Evolutionary conservation across 202 grass and related monocot genomes (phyloP), one percentile per base, ranked within the genome.

Genomic region (Schoenoplectus triqueter): DNA sequence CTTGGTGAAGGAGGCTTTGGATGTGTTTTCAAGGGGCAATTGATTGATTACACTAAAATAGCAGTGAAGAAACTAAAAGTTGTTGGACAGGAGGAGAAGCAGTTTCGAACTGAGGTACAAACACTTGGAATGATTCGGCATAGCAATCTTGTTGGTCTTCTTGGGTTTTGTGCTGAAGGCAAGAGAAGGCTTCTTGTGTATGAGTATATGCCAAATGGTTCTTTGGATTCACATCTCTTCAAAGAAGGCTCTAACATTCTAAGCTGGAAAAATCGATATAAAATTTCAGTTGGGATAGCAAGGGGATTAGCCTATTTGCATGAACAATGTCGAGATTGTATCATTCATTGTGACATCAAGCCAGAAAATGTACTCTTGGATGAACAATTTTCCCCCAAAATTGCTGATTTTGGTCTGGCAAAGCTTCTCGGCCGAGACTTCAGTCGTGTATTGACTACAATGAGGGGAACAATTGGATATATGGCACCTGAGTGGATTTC

Each of bases 371-470:
- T 86, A 67, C 80, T 89, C 1, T 11, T 89, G 0, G 71, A 89
- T 86, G 69, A 46, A 5, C 13, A 60, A 4, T 86, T 86, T 6
- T 48, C 18, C 17, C 46, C 88, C 0, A 89, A 86, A 76, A 78
- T 89, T 15, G 84, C 84, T 4, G 88, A 89, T 69, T 89, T 89
- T 83, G 84, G 88, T 19, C 83, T 86, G 88, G 88, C 88, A 9
- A 89, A 89, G 45, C 88, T 89, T 80, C 59, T 86, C 31, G 70
- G 66, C 7, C 44, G 50, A 10, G 84, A 89, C 13, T 77, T 82
- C 21, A 89, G 50, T 51, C 41, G 18, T 2, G 88, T 21, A 2
- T 56, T 86, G 31, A 89, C 84, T 2, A 89, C 79, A 5, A 86
- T 89, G 45, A 81, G 88, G 17, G 88, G 88, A 20, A 86, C 88